Percentiles rank a stretch among this genome's conserved stretches.
Evolutionary conservation across 2,329 filamentous ascomycete genomes (phyloP).

Genomic region (Pseudogymnoascus sp.): DNA sequence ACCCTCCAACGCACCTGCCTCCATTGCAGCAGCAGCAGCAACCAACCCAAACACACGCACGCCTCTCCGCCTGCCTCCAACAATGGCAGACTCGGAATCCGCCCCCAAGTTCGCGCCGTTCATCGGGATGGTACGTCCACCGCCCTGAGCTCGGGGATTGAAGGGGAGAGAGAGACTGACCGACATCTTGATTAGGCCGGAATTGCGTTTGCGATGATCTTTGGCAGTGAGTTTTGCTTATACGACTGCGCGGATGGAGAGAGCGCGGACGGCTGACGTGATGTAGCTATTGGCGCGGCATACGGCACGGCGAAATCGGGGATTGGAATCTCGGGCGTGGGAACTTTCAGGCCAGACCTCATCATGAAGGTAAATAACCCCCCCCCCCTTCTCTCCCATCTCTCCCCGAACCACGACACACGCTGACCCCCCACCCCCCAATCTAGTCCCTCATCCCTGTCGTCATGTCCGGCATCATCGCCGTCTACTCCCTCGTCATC

Average conservation of each 20-base stretch:
- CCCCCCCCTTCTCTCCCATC: constrained; percentile 81
- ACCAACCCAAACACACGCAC: neutral
- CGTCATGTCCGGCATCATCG: constrained; percentile 98
- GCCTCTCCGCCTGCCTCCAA: constrained; percentile 21
- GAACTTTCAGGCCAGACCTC: constrained; percentile 74
- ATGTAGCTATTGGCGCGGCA: constrained; percentile 55
- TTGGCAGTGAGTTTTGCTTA: constrained; percentile 50
- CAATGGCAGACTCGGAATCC: constrained; percentile 49
- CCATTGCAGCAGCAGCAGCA: neutral
- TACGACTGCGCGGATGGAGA: too few species aligned
- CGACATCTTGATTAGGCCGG: constrained; percentile 48
- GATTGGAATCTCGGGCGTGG: constrained; percentile 78
- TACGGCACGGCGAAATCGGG: constrained; percentile 85
- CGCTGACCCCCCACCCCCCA: constrained; percentile 69
- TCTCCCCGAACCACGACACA: constrained; percentile 51
- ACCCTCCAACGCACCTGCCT: neutral
- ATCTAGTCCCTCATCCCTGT: constrained; percentile 71
- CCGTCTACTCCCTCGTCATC: constrained; percentile 94
- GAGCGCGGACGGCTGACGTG: constrained; percentile 21
- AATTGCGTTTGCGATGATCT: constrained; percentile 75
- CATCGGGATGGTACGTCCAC: constrained; percentile 68
- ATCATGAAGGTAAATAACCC: constrained; percentile 69
- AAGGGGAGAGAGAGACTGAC: constrained; percentile 12
- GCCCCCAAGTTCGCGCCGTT: constrained; percentile 80
- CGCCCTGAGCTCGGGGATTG: neutral